Evolutionary conservation across 1,139 yeast species (phyloP).

Genomic region (Suhomyces bolitotheri): DNA sequence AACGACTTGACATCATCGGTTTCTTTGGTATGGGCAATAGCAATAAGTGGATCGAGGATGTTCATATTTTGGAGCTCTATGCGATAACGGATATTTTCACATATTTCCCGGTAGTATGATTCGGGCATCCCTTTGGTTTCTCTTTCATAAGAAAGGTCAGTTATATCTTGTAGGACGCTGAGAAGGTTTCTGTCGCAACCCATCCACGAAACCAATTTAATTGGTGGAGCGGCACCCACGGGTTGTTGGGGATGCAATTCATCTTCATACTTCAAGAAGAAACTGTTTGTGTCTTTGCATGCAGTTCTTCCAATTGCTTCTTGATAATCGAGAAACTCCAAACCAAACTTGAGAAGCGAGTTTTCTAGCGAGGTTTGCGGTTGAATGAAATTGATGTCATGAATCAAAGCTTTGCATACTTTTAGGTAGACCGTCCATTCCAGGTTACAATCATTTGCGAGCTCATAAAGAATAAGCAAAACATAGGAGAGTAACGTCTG

Average conservation of each 20-base stretch:
- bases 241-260: constrained; percentile 4
- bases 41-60: constrained; percentile 16
- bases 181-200: constrained; percentile 34
- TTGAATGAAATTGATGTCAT: constrained; percentile 17
- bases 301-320: constrained; percentile 38
- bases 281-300: constrained; percentile 30
- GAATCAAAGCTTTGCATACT: constrained; percentile 23
- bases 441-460: constrained; percentile 30
- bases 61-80: constrained; percentile 15
- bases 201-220: constrained; percentile 22
- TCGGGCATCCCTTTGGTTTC: constrained; percentile 17
- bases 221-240: constrained; percentile 4
- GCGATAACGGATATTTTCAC: constrained; percentile 8
- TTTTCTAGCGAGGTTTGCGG: constrained; percentile 22
- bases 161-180: constrained; percentile 33
- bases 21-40: constrained; percentile 4
- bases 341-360: constrained; percentile 25
- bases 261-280: constrained; percentile 22
- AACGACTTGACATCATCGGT: constrained; percentile 7
- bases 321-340: constrained; percentile 33
- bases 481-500: constrained; percentile 26
- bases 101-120: constrained; percentile 16
- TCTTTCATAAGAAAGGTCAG: constrained; percentile 35
- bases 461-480: constrained; percentile 28
- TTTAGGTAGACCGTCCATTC: constrained; percentile 28